These are phyloP conservation scores for Wallacemonas rigidus DNA, from an alignment of 208 protist genomes.

Conservation along the genomic window DNA sequence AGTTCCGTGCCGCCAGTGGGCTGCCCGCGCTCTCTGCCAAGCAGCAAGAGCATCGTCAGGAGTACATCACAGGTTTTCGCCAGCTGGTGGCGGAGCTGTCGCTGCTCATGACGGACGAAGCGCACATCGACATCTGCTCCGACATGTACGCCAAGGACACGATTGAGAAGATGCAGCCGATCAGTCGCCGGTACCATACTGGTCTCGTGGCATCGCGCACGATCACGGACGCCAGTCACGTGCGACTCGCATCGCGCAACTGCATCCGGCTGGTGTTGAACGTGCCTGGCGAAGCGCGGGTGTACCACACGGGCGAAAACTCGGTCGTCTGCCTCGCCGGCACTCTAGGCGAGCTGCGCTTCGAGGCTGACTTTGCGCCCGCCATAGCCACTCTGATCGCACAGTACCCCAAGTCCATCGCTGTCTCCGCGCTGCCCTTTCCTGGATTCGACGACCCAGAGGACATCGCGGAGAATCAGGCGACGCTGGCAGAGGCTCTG, in stretches of 20 bases:
- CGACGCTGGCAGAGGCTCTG: slow-evolving; percentile 43
- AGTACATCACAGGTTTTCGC: slow-evolving; percentile 29
- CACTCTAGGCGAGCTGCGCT: slow-evolving; percentile 49
- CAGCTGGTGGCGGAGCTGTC: slow-evolving; percentile 47
- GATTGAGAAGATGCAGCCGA: slow-evolving; percentile 56
- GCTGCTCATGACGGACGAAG: slow-evolving; percentile 43
- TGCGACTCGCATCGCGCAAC: slow-evolving; percentile 43
- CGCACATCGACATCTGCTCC: slow-evolving; percentile 50
- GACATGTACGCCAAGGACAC: slow-evolving; percentile 54
- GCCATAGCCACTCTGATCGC: slow-evolving; percentile 62
- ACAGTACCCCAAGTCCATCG: slow-evolving; percentile 29
- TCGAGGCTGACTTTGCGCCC: slow-evolving; percentile 66
- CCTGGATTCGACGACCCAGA: slow-evolving; percentile 51
- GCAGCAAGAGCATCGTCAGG: slow-evolving; percentile 19
- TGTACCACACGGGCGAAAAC: slow-evolving; percentile 62
- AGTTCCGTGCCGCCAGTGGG: slow-evolving; percentile 29
- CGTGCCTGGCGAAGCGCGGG: slow-evolving; percentile 48
- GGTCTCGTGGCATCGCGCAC: not conserved
- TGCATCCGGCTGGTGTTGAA: slow-evolving; percentile 52
- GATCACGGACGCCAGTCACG: slow-evolving; percentile 3
- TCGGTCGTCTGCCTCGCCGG: slow-evolving; percentile 50
- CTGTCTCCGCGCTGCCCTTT: slow-evolving; percentile 48
- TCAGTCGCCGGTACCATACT: slow-evolving; percentile 17
- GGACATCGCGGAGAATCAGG: slow-evolving; percentile 55
- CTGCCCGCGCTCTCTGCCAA: slow-evolving; percentile 33